phyloP scores from a whole-genome alignment of 768 basidiomycete species.

The Mycena rebaudengoi region DNA sequence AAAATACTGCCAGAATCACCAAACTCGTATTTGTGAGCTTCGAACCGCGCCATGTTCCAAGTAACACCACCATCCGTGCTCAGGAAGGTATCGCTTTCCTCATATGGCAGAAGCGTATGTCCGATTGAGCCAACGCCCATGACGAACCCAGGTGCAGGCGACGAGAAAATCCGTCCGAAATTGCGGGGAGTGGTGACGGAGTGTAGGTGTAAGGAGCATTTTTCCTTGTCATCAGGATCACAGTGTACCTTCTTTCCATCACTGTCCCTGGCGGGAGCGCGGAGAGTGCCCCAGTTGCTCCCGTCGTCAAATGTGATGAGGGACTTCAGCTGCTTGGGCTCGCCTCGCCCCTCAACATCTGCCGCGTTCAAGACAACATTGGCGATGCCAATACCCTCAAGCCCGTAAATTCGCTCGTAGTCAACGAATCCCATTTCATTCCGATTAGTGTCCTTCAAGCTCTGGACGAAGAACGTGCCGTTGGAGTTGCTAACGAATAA shows the following conservation, averaged over 20 bases:
- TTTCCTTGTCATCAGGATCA: conserved; percentile 59
- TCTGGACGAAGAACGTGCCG: conserved; percentile 94
- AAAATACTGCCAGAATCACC: conserved; percentile 88
- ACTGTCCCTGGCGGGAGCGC: conserved; percentile 61
- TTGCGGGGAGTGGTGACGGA: conserved; percentile 95
- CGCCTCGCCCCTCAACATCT: conserved; percentile 78
- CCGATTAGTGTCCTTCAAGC: conserved; percentile 91
- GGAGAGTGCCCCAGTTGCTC: conserved; percentile 79
- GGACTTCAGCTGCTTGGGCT: conserved; percentile 78
- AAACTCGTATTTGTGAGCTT: conserved; percentile 95
- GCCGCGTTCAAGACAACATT: conserved; percentile 87
- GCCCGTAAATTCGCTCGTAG: conserved; percentile 86
- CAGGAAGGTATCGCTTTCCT: conserved; percentile 92
- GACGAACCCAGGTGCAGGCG: conserved; percentile 91
- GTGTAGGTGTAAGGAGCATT: conserved; percentile 89
- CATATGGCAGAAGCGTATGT: conserved; percentile 69
- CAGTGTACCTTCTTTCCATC: conserved; percentile 73
- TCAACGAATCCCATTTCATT: conserved; percentile 92
- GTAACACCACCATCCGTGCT: conserved; percentile 88
- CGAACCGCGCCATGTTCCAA: conserved; percentile 80
- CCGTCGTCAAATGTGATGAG: conserved; percentile 92
- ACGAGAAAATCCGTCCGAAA: conserved; percentile 93
- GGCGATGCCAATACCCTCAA: conserved; percentile 91
- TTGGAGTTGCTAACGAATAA: conserved; percentile 96
- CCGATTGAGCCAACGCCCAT: conserved; percentile 98